A percentile compares a stretch with the other conserved stretches of the same genome.
phyloP scores from a whole-genome alignment of 257 asterid genomes.

The Cruciata laevipes region DNA sequence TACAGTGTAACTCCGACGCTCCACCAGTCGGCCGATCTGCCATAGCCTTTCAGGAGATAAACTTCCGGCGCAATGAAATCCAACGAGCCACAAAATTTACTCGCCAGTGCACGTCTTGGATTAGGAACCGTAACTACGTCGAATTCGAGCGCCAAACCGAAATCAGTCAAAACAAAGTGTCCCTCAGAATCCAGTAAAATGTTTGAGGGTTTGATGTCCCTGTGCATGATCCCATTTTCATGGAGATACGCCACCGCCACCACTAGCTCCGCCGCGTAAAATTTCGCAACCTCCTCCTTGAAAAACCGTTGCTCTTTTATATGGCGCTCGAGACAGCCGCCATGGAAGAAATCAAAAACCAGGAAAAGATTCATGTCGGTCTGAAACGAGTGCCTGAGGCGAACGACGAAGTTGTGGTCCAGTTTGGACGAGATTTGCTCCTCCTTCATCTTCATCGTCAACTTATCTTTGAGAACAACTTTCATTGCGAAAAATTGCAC shows the following conservation, averaged over 20 bases:
- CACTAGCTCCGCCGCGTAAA: conserved; percentile 70
- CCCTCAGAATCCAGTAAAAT: conserved; percentile 68
- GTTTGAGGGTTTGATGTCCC: conserved; percentile 79
- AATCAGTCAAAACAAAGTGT: conserved; percentile 70
- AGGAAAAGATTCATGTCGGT: conserved; percentile 62
- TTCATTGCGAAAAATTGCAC: conserved; percentile 68
- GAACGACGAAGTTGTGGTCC: conserved; percentile 61
- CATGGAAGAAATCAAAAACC: conserved; percentile 66
- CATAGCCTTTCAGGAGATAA: conserved; percentile 49
- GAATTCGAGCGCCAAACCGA: conserved; percentile 65
- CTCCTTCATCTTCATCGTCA: conserved; percentile 52
- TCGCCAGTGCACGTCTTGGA: background rate
- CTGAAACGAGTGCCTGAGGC: conserved; percentile 76
- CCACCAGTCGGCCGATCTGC: conserved; percentile 86
- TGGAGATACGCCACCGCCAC: conserved; percentile 75
- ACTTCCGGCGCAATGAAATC: conserved; percentile 85
- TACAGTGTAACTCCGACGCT: conserved; percentile 64
- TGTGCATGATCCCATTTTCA: conserved; percentile 62
- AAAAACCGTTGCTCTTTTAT: conserved; percentile 62
- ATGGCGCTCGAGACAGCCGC: conserved; percentile 78
- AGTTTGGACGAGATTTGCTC: conserved; percentile 56
- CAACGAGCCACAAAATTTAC: conserved; percentile 49
- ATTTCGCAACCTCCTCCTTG: conserved; percentile 57
- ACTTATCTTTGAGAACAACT: conserved; percentile 61
- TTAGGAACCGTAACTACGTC: conserved; percentile 15